Conservation (phyloP, 2,329 filamentous ascomycete species). For the Aspergillus latus region DNA sequence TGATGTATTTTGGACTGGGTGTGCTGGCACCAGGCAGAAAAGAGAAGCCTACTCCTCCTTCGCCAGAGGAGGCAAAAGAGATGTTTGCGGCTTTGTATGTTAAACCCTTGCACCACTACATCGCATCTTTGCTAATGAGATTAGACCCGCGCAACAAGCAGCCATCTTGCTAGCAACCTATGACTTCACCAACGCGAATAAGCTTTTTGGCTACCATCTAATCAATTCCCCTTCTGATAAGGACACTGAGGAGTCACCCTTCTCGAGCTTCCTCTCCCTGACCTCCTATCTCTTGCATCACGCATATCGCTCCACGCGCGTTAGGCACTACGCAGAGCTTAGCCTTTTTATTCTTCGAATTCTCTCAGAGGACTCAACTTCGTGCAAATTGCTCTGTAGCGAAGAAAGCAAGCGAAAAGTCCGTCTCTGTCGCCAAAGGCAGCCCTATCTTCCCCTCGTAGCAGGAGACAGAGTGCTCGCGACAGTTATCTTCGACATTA, state of each 20-base stretch:
- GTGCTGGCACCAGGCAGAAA: slow-evolving; percentile 69
- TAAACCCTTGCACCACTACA: slow-evolving; percentile 1
- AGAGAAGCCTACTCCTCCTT: slow-evolving; percentile 59
- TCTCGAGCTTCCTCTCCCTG: slow-evolving; percentile 80
- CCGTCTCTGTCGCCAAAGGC: slow-evolving; percentile 83
- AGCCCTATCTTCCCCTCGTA: slow-evolving; percentile 77
- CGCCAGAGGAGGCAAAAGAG: slow-evolving; percentile 76
- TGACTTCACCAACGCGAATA: slow-evolving; percentile 92
- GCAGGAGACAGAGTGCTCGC: slow-evolving; percentile 71
- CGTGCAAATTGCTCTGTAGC: slow-evolving; percentile 82
- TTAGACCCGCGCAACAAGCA: slow-evolving; percentile 74
- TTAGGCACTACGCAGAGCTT: slow-evolving; percentile 79
- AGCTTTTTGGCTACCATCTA: slow-evolving; percentile 86
- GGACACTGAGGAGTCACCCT: slow-evolving; percentile 68
- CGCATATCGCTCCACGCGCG: slow-evolving; percentile 76
- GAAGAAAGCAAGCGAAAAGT: slow-evolving; percentile 72
- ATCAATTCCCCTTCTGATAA: slow-evolving; percentile 62
- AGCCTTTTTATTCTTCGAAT: slow-evolving; percentile 83
- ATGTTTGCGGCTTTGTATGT: slow-evolving; percentile 72
- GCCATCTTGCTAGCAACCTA: slow-evolving; percentile 82
- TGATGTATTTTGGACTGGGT: slow-evolving; percentile 82
- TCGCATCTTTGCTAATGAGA: slow-evolving; percentile 26
- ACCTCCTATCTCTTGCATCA: slow-evolving; percentile 93
- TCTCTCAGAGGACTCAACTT: slow-evolving; percentile 76
- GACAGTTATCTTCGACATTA: slow-evolving; percentile 76